Evolutionary conservation across 1,284 basidiomycete species (phyloP), one percentile per base, ranked within the genome.

Genomic region (Fomes fomentarius): DNA sequence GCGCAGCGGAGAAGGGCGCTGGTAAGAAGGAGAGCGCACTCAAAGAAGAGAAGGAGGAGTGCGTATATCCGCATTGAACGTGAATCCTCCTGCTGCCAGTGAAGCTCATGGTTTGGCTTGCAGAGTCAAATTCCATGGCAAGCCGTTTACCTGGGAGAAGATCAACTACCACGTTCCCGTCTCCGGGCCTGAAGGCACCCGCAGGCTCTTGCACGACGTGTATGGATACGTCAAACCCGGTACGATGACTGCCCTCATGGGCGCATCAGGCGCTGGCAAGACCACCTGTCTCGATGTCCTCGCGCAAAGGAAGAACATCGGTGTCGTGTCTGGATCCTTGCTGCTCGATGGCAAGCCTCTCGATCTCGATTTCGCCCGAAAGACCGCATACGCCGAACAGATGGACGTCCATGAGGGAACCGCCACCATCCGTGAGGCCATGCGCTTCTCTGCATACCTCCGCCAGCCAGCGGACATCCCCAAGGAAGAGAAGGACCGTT

Each of bases 201-300:
- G 80, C 17, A 80, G 87, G 47, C 78, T 96, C 34, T 78, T 96
- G 45, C 85, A 95, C 67, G 85, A 94, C 64, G 88, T 96, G n/a
- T 85, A 82, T 64, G 94, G 94, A 0, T 96, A 88, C 72, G 92
- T 95, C 54, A 89, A 87, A 62, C 93, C 93, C n/a, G 91, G 91
- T 11, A 92, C 87, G 17, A 74, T 96, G 63, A 90, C 86, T 1
- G 88, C 82, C 26, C 76, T 90, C 22, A 88, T 89, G 87, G 87
- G 93, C 56, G 88, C 90, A 3, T 91, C 87, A 57, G 94, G 94
- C 62, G 87, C 87, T 60, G 76, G 75, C 55, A 93, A 92, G 76
- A 91, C 92, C 0, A 94, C 91, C 0, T 87, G 92, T 52, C 78
- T 96, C 25, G 92, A 97, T 68, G 94, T 94, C 1, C 78, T 96